phyloP scores from a whole-genome alignment of 768 basidiomycete genomes.

The Termitomyces sp. region DNA sequence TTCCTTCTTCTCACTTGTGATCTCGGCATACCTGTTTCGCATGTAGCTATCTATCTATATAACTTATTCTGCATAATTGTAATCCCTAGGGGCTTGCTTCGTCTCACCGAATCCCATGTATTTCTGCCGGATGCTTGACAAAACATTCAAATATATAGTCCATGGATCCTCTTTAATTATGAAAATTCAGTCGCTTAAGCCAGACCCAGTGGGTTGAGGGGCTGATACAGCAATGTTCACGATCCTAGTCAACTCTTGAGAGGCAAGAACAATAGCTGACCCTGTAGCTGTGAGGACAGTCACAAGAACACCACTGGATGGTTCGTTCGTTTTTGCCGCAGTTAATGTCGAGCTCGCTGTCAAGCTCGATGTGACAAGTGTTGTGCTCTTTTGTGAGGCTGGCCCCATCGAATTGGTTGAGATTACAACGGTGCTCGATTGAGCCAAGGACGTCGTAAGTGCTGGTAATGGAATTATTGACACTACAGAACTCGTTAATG shows the following conservation, averaged over 20 bases:
- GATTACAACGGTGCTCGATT: background rate
- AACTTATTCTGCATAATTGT: background rate
- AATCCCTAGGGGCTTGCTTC: background rate
- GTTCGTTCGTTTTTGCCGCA: background rate
- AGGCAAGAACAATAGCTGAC: constrained; percentile 8
- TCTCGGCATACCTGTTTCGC: background rate
- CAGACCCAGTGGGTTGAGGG: background rate
- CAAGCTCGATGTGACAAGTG: background rate
- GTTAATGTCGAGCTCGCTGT: background rate
- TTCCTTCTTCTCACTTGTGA: background rate
- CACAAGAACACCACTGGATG: background rate
- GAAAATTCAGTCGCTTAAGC: background rate
- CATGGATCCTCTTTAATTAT: no score
- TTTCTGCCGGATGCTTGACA: background rate
- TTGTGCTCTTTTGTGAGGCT: background rate
- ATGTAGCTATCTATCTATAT: background rate
- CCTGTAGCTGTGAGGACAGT: constrained; percentile 12
- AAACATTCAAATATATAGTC: background rate
- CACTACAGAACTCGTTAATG: background rate
- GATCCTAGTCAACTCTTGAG: constrained; percentile 6
- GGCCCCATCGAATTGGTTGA: background rate
- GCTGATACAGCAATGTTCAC: background rate
- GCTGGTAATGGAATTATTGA: background rate
- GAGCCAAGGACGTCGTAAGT: background rate
- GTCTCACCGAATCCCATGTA: background rate